Evolutionary conservation across 2,329 filamentous ascomycete genomes (phyloP).

Genomic region (Talaromyces sp.): DNA sequence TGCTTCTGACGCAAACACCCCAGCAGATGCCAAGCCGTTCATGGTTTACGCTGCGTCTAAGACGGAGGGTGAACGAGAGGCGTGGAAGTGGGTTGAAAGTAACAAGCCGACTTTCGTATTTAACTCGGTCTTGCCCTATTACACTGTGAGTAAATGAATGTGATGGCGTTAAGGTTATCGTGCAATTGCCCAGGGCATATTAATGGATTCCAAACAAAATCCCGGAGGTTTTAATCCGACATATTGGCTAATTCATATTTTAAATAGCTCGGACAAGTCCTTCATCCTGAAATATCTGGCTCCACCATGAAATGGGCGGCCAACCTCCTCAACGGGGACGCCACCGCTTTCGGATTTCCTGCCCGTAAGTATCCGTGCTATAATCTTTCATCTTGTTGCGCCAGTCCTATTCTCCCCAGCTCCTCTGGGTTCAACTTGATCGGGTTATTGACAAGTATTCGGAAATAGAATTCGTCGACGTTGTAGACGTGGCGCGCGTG

Average conservation of each 20-base stretch:
- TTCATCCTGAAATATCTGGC: conserved; percentile 5
- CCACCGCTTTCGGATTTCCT: not conserved
- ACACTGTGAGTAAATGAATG: conserved; percentile 20
- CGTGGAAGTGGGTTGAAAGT: conserved; percentile 42
- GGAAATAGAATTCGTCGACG: conserved; percentile 38
- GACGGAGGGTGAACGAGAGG: conserved; percentile 40
- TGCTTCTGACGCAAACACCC: conserved; percentile 26
- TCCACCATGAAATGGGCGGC: conserved; percentile 4
- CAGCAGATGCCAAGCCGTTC: conserved; percentile 22
- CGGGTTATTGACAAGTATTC: not conserved
- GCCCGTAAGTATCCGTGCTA: not conserved
- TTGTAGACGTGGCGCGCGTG: conserved; percentile 44
- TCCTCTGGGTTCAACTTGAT: not conserved
- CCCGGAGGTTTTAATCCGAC: not conserved
- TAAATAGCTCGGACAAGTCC: not conserved
- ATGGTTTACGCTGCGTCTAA: conserved; percentile 44
- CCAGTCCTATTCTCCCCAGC: not conserved
- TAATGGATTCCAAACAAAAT: not conserved
- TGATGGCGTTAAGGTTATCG: too few relatives aligned
- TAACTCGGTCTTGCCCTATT: conserved; percentile 29
- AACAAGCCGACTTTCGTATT: conserved; percentile 39
- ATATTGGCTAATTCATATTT: not conserved
- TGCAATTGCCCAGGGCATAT: not conserved
- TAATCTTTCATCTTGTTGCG: not conserved
- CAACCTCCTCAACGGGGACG: conserved; percentile 2